phyloP scores from a whole-genome alignment of 2,329 filamentous ascomycete genomes.

The Cercospora sojina region DNA sequence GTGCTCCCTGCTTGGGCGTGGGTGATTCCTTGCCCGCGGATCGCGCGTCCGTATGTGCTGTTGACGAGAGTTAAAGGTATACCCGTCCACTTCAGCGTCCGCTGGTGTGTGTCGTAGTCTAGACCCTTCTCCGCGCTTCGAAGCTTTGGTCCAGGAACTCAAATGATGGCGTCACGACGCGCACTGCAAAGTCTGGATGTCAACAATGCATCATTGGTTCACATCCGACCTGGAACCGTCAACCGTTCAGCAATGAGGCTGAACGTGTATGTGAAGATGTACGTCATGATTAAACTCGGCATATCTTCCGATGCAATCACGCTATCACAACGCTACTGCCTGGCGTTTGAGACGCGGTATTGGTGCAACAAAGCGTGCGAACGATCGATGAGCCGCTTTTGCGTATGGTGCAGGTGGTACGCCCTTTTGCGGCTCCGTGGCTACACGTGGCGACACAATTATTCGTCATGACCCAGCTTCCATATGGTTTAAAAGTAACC shows the following conservation, averaged over 20 bases:
- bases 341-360: background rate
- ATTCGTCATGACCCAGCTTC: conserved; percentile 3
- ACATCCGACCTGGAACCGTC: background rate
- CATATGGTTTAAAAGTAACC: background rate
- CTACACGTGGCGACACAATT: conserved; percentile 11
- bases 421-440: background rate
- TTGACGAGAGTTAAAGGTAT: background rate
- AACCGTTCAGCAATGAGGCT: background rate
- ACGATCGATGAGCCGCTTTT: conserved; percentile 7
- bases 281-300: conserved; percentile 12
- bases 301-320: background rate
- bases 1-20: background rate
- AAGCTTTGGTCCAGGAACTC: background rate
- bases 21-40: background rate
- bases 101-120: background rate
- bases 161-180: background rate
- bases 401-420: conserved; percentile 6
- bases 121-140: background rate
- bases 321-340: conserved; percentile 1
- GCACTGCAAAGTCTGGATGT: background rate
- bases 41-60: background rate
- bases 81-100: background rate
- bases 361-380: conserved; percentile 8
- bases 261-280: background rate
- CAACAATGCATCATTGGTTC: background rate